These are phyloP conservation scores for Eucalyptus pumila DNA, from an alignment of 345 rosid species.

Conservation along the genomic window DNA sequence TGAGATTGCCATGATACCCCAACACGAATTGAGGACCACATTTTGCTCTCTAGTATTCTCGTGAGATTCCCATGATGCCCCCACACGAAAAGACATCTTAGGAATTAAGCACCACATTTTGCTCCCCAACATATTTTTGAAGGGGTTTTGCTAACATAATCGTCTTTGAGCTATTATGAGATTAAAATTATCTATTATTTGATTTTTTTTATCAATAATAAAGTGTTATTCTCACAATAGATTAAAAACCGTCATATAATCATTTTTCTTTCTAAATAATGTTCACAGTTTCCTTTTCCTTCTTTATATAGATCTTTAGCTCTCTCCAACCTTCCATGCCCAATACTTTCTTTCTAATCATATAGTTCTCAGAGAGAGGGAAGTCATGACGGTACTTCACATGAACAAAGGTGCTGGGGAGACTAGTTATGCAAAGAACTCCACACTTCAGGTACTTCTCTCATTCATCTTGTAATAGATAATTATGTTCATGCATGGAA, in stretches of 20 bases:
- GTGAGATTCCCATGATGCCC: neutral
- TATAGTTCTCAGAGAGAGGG: neutral
- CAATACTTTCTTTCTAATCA: neutral
- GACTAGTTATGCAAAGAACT: conserved; percentile 66
- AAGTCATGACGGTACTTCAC: conserved; percentile 29
- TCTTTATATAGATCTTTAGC: neutral
- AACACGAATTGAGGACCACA: neutral
- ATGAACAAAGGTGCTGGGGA: conserved; percentile 81
- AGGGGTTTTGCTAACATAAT: neutral
- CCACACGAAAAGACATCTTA: neutral
- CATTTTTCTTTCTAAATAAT: neutral
- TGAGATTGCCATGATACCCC: neutral
- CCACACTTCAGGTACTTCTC: conserved; percentile 38
- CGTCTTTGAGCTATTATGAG: too few relatives aligned
- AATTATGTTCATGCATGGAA: neutral
- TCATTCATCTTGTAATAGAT: neutral
- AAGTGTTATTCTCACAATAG: too few relatives aligned
- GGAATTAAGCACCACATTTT: neutral
- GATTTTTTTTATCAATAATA: too few relatives aligned
- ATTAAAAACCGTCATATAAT: too few relatives aligned
- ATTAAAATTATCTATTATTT: too few relatives aligned
- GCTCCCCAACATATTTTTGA: neutral
- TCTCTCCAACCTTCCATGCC: neutral
- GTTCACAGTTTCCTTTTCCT: neutral
- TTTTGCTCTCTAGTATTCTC: neutral